These are phyloP conservation scores for Gymnopus androsaceus DNA, from an alignment of 1,284 basidiomycete genomes.

Conservation along the genomic window DNA sequence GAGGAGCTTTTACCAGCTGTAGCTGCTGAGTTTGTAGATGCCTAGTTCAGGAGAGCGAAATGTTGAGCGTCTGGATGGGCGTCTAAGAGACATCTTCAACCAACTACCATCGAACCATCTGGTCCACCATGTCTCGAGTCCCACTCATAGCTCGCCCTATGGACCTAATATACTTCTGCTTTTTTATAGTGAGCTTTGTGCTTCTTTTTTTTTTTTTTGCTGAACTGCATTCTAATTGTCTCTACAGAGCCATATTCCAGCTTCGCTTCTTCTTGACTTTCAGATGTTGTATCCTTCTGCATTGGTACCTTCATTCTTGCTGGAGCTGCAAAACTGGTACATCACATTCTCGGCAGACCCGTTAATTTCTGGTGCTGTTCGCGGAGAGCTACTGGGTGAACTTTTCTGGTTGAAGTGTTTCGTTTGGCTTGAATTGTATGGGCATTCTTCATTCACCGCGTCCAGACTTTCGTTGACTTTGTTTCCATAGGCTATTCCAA, in stretches of 20 bases:
- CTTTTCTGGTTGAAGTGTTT: constrained; percentile 70
- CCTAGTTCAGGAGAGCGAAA: no score
- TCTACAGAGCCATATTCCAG: constrained; percentile 60
- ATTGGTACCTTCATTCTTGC: constrained; percentile 48
- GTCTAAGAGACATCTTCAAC: no score
- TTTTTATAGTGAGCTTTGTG: constrained; percentile 53
- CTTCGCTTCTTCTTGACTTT: constrained; percentile 62
- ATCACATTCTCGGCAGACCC: constrained; percentile 61
- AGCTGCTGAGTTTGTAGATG: no score
- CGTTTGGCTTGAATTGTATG: constrained; percentile 58
- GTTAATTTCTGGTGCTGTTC: constrained; percentile 55
- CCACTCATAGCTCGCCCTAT: constrained; percentile 56
- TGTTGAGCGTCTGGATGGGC: no score
- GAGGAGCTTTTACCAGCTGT: no score
- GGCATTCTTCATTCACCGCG: constrained; percentile 21
- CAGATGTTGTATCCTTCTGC: constrained; percentile 64
- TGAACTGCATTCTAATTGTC: neutral
- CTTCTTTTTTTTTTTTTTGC: neutral
- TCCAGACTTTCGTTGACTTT: constrained; percentile 1
- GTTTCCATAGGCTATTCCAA: constrained; percentile 61
- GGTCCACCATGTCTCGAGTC: constrained; percentile 5
- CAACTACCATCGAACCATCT: no score
- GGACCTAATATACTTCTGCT: constrained; percentile 64
- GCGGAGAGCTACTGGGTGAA: constrained; percentile 40
- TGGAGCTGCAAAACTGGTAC: constrained; percentile 47